Evolutionary conservation across 2,329 filamentous ascomycete species (phyloP).

Genomic region (Fonsecaea erecta): DNA sequence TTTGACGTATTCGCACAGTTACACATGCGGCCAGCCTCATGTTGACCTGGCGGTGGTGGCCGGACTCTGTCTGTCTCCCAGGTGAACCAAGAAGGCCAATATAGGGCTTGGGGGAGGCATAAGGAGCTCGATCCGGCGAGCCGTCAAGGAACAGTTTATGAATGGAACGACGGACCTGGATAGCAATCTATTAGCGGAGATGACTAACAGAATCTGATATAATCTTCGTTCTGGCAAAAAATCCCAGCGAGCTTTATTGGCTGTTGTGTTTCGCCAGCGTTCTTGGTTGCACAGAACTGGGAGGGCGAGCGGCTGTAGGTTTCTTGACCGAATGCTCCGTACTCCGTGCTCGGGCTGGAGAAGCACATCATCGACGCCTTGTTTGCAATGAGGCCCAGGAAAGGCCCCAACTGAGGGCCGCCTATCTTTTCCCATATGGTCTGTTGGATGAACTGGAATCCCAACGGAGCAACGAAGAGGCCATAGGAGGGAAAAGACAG

Average conservation of each 20-base stretch:
- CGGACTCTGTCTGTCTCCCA: not conserved
- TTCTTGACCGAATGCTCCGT: not conserved
- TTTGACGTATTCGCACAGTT: slow-evolving; percentile 17
- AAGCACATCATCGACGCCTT: slow-evolving; percentile 7
- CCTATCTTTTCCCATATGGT: not conserved
- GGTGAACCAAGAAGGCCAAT: not conserved
- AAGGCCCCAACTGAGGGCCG: not conserved
- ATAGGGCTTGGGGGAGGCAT: not conserved
- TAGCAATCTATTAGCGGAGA: slow-evolving; percentile 10
- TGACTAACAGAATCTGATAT: slow-evolving; percentile 24
- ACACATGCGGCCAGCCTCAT: not conserved
- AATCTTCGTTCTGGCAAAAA: slow-evolving; percentile 12
- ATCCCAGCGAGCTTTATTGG: not conserved
- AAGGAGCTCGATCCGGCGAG: not conserved
- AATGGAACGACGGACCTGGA: not conserved
- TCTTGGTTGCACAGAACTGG: slow-evolving; percentile 12
- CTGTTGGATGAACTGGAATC: not conserved
- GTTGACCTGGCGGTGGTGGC: not conserved
- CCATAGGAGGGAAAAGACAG: no score
- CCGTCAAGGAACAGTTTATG: not conserved
- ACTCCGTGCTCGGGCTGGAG: slow-evolving; percentile 3
- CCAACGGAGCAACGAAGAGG: not conserved
- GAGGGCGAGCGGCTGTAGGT: not conserved
- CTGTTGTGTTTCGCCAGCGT: not conserved
- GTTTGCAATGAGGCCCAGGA: not conserved